Evolutionary conservation across 2,329 filamentous ascomycete species (phyloP).

Genomic region (Rhynchosporium secalis): DNA sequence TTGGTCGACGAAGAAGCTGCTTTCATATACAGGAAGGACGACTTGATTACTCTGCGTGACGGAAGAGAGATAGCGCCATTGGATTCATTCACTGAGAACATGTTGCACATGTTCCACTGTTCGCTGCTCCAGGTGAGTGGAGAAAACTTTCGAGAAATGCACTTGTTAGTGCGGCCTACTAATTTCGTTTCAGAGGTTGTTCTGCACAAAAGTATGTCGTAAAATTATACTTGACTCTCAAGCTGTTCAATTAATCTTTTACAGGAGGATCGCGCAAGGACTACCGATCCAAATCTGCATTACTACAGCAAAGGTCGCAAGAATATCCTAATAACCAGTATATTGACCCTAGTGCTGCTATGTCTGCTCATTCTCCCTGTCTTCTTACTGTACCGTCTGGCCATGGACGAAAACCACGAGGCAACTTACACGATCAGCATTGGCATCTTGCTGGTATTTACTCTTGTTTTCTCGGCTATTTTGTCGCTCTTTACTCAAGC

Average conservation of each 20-base stretch:
- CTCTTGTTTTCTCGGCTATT: constrained; percentile 28
- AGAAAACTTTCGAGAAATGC: too few species aligned
- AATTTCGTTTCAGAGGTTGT: constrained; percentile 20
- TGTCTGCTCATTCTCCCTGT: constrained; percentile 26
- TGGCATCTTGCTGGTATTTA: constrained; percentile 29
- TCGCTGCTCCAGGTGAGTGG: background rate
- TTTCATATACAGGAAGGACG: constrained; percentile 44
- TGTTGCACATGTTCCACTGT: constrained; percentile 28
- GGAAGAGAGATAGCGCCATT: constrained; percentile 45
- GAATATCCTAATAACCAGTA: constrained; percentile 19
- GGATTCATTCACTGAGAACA: constrained; percentile 40
- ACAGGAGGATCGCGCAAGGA: constrained; percentile 4
- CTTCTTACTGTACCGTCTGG: constrained; percentile 24
- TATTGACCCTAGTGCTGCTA: constrained; percentile 22
- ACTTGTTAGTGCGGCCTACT: too few species aligned
- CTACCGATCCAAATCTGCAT: constrained; percentile 9
- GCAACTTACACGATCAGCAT: constrained; percentile 22
- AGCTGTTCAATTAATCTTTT: background rate
- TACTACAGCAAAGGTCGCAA: constrained; percentile 15
- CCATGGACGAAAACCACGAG: background rate
- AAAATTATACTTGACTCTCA: background rate
- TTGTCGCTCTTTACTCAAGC: constrained; percentile 32
- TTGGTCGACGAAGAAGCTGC: constrained; percentile 31
- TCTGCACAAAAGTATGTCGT: constrained; percentile 20
- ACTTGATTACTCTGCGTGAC: constrained; percentile 43